Base-by-base conservation (phyloP, 345 rosid species). In the Arabis hirsuta region DNA sequence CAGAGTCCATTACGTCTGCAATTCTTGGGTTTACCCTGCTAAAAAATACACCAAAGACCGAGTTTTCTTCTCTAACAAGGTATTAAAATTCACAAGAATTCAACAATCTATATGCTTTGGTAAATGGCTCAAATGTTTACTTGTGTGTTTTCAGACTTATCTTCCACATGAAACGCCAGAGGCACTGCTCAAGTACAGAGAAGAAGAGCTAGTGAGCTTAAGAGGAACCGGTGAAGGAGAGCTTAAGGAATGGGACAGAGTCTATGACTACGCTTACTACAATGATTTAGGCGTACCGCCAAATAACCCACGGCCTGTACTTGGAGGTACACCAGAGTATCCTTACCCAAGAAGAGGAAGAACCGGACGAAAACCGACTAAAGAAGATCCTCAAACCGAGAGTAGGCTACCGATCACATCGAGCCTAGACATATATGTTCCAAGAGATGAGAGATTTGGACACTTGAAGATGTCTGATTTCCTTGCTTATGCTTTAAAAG, bases 301-400 rank as follows among this genome's bases (percentile, higher is more conserved):
- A 7, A 62, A 79, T 0, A 69, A 87, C 55, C 85, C 78, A 7
- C 85, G 96, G 9, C 96, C 95, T 8, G 83, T 87, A 57, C 96
- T 92, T 32, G 98, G 98, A 24, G 98, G 98, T 2, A 78, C 92
- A 10, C 12, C 61, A 2, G 76, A 85, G 72, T 74, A 79, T 69
- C 98, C 98, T 52, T 92, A 92, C 73, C 98, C 98, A 56, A 92
- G 98, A n/a, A 83, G 96, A 55, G 87, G 85, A 52, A 79, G 95
- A 81, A 92, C 98, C 31, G 89, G 96, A 46, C 69, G 98, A 24
- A 59, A 84, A 36, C 86, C 86, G 8, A 61, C 81, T 5, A 20
- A 54, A 72, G 69, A 77, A 72, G 97, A 87, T 82, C 80, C 84
- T 38, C 38, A 60, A 7, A 63, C 55, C 8, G 97, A 91, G 79